Conservation (phyloP, 441 rosid genomes). For the Pelargonium exstipulatum region DNA sequence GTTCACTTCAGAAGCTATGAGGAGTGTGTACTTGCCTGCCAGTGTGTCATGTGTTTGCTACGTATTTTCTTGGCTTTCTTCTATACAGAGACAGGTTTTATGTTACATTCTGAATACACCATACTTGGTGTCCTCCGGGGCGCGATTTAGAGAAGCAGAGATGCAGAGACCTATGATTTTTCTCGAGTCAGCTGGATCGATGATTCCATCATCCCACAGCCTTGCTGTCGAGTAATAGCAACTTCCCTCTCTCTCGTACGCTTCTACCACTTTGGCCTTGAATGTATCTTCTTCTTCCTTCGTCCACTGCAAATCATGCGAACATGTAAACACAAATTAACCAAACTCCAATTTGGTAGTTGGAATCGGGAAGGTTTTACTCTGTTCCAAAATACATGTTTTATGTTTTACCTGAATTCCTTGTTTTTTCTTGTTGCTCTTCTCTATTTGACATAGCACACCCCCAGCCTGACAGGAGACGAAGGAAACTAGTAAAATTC, state of each 20-base stretch:
- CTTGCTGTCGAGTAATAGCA: constrained; percentile 80
- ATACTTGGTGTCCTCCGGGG: constrained; percentile 56
- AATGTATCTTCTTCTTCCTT: constrained; percentile 63
- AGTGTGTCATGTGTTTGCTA: no score
- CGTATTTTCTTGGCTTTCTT: neutral
- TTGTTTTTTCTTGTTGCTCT: constrained; percentile 77
- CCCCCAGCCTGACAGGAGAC: constrained; percentile 64
- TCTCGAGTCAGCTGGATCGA: constrained; percentile 84
- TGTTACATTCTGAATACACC: constrained; percentile 86
- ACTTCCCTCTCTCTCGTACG: constrained; percentile 74
- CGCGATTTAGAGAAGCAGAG: constrained; percentile 60
- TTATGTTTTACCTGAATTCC: constrained; percentile 45
- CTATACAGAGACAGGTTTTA: neutral
- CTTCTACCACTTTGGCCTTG: constrained; percentile 68
- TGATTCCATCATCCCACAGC: constrained; percentile 95
- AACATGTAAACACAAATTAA: constrained; percentile 3
- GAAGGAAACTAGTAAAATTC: neutral
- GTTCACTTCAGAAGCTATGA: no score
- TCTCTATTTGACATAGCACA: constrained; percentile 83
- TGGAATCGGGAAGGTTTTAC: neutral
- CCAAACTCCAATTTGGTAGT: neutral
- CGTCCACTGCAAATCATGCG: constrained; percentile 52
- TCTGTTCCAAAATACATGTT: neutral
- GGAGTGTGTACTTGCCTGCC: no score
- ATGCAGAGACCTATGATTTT: constrained; percentile 62